Evolutionary conservation across 257 asterid genomes (phyloP).

Genomic region (Rubia yunnanensis): DNA sequence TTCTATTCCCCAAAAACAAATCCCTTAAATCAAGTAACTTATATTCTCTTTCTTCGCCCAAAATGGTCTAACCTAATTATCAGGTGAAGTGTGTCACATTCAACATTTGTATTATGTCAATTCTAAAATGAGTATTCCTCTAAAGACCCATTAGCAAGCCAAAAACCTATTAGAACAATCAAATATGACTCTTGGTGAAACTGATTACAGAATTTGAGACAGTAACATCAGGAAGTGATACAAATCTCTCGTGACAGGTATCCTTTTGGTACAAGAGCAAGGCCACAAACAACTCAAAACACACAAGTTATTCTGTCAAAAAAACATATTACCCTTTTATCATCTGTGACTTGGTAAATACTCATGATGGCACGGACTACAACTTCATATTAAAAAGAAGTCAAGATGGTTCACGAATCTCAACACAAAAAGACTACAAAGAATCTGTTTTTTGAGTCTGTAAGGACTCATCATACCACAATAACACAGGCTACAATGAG

Average conservation of each 20-base stretch:
- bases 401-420: neutral
- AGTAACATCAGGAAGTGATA: no score
- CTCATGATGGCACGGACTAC: neutral
- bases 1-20: no score
- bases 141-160: neutral
- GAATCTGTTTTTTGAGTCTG: neutral
- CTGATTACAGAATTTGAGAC: neutral
- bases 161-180: neutral
- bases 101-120: neutral
- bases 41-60: neutral
- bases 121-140: neutral
- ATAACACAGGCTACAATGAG: neutral
- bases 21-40: neutral
- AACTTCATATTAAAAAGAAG: neutral
- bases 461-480: neutral
- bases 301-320: neutral
- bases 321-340: neutral
- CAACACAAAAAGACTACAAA: neutral
- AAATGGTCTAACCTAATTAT: neutral
- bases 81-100: neutral
- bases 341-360: neutral
- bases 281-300: neutral
- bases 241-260: neutral
- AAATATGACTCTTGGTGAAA: neutral
- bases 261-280: neutral